phyloP scores from a whole-genome alignment of 345 rosid genomes.

The Zanthoxylum bungeanum region DNA sequence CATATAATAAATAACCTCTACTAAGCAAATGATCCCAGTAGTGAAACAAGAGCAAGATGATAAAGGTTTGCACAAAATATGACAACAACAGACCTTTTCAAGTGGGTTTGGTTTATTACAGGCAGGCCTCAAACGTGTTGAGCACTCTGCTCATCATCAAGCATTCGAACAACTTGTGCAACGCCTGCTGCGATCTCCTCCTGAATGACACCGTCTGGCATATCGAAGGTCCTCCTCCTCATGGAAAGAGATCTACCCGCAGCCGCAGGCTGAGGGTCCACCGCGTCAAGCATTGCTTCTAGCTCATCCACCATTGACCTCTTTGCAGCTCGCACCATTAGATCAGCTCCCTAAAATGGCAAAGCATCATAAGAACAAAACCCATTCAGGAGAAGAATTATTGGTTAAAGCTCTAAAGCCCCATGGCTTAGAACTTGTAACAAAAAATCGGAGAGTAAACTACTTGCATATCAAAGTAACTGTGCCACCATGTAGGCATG shows the following conservation, averaged over 20 bases:
- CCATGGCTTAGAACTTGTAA: not conserved
- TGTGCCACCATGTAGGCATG: too few species aligned
- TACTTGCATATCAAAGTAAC: not conserved
- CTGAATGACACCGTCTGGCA: conserved; percentile 70
- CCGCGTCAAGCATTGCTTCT: conserved; percentile 87
- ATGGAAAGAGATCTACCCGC: conserved; percentile 59
- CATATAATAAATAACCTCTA: too few species aligned
- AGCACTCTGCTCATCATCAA: conserved; percentile 47
- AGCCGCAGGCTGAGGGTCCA: conserved; percentile 81
- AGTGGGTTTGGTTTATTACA: too few species aligned
- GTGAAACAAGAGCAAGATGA: too few species aligned
- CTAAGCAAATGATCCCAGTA: too few species aligned
- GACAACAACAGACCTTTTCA: not conserved
- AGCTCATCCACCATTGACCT: conserved; percentile 86
- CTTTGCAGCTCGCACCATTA: conserved; percentile 77
- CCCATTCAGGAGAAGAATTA: not conserved
- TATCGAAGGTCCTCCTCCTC: conserved; percentile 80
- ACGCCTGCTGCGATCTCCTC: conserved; percentile 82
- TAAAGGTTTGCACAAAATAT: too few species aligned
- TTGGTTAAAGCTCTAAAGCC: not conserved
- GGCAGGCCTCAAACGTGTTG: conserved; percentile 28
- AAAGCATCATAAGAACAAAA: conserved; percentile 2
- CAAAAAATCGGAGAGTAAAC: not conserved
- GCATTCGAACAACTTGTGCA: conserved; percentile 78
- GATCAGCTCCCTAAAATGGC: conserved; percentile 61